A percentile compares a stretch with the other conserved stretches of the same genome.
Conservation (phyloP, 164 flowering plant species). For the Liriodendron chinense region DNA sequence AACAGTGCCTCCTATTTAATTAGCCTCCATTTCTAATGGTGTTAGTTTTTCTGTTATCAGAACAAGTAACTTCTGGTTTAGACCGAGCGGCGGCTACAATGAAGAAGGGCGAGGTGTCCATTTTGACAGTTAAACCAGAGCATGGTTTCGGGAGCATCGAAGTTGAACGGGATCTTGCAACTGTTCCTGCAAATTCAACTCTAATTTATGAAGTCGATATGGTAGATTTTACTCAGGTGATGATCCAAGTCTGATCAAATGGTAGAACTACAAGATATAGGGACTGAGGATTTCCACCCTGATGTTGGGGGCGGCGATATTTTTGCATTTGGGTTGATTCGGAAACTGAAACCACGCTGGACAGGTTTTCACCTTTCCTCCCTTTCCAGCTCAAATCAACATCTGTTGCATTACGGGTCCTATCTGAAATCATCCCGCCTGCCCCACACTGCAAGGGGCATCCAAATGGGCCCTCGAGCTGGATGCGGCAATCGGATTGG, state of each 20-base stretch:
- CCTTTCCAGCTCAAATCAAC: neutral
- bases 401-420: neutral
- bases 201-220: constrained; percentile 59
- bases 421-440: no score
- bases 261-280: neutral
- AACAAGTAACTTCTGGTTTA: constrained; percentile 62
- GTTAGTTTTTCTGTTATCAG: constrained; percentile 24
- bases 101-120: constrained; percentile 59
- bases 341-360: neutral
- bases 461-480: neutral
- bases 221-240: constrained; percentile 60
- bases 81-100: constrained; percentile 60
- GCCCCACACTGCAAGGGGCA: neutral
- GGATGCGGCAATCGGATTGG: neutral
- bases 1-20: neutral
- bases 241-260: neutral
- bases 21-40: neutral
- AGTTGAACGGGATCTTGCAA: constrained; percentile 42
- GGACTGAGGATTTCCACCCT: neutral
- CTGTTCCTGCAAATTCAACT: constrained; percentile 50
- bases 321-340: neutral
- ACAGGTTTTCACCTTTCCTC: neutral
- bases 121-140: constrained; percentile 46
- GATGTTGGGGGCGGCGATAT: neutral
- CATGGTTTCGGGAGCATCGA: constrained; percentile 58